Evolutionary conservation across 2,329 filamentous ascomycete genomes (phyloP).

Genomic region (Penicillium verrucosum): DNA sequence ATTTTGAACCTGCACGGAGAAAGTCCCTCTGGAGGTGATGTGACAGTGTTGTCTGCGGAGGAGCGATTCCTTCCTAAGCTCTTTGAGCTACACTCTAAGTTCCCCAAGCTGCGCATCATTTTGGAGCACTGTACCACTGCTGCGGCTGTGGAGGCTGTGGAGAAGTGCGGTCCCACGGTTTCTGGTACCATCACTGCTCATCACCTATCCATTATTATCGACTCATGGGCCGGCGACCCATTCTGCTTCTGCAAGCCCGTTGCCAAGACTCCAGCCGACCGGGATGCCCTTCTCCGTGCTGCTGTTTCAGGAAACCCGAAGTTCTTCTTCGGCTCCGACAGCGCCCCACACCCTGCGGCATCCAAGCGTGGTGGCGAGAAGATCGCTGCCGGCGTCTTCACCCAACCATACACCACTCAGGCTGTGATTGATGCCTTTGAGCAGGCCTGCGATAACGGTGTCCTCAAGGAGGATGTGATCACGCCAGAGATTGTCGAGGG

Average conservation of each 20-base stretch:
- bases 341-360: conserved; percentile 61
- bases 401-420: conserved; percentile 58
- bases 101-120: conserved; percentile 59
- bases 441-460: conserved; percentile 52
- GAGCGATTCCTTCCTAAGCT: conserved; percentile 78
- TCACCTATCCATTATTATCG: conserved; percentile 75
- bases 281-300: conserved; percentile 67
- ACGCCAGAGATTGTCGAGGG: conserved; percentile 54
- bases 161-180: conserved; percentile 72
- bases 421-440: conserved; percentile 59
- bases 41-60: conserved; percentile 66
- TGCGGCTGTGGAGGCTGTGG: conserved; percentile 74
- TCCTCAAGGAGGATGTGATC: conserved; percentile 54
- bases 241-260: conserved; percentile 79
- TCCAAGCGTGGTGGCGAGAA: conserved; percentile 55
- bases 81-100: conserved; percentile 66
- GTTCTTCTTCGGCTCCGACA: conserved; percentile 70
- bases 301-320: conserved; percentile 54
- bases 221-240: conserved; percentile 69
- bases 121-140: conserved; percentile 86
- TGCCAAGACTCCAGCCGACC: conserved; percentile 68
- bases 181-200: conserved; percentile 72
- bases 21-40: conserved; percentile 34
- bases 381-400: conserved; percentile 59
- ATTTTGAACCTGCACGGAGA: conserved; percentile 95